These are phyloP conservation scores for Talaromyces piceae DNA, from an alignment of 2,329 filamentous ascomycete genomes.

Conservation along the genomic window DNA sequence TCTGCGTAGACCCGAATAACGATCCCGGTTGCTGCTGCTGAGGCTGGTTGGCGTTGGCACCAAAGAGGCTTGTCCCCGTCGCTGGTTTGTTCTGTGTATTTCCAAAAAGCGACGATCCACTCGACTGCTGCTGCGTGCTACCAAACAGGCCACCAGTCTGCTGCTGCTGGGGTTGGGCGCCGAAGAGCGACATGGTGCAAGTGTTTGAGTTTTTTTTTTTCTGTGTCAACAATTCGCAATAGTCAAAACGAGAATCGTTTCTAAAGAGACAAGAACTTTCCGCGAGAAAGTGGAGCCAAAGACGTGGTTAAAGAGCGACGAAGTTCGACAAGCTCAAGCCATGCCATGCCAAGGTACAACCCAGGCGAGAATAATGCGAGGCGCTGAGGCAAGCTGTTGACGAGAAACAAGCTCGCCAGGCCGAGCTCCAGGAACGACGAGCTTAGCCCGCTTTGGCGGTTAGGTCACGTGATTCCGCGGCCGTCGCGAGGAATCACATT, in stretches of 20 bases:
- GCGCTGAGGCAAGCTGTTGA: background rate
- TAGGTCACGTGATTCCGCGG: constrained; percentile 5
- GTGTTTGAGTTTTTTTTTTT: too few species aligned
- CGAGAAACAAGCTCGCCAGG: constrained; percentile 1
- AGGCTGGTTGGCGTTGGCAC: constrained; percentile 19
- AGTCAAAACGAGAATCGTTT: background rate
- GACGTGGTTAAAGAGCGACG: constrained; percentile 6
- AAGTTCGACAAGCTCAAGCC: background rate
- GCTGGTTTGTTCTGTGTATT: constrained; percentile 16
- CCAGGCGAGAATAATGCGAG: background rate
- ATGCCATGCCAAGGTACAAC: background rate
- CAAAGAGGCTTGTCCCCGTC: constrained; percentile 19
- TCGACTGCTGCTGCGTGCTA: constrained; percentile 20
- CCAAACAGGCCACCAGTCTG: constrained; percentile 29
- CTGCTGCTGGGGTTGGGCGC: constrained; percentile 17
- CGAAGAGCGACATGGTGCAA: constrained; percentile 34
- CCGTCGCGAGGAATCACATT: background rate
- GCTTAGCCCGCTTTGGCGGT: background rate
- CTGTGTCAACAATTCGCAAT: background rate
- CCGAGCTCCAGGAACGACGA: constrained; percentile 1
- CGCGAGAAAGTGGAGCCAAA: background rate
- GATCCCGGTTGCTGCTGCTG: constrained; percentile 16
- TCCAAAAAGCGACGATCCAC: constrained; percentile 29
- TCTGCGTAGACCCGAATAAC: constrained; percentile 18
- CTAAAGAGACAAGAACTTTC: background rate